These are phyloP conservation scores for Pholiota molesta DNA, from an alignment of 768 basidiomycete species.

Conservation along the genomic window DNA sequence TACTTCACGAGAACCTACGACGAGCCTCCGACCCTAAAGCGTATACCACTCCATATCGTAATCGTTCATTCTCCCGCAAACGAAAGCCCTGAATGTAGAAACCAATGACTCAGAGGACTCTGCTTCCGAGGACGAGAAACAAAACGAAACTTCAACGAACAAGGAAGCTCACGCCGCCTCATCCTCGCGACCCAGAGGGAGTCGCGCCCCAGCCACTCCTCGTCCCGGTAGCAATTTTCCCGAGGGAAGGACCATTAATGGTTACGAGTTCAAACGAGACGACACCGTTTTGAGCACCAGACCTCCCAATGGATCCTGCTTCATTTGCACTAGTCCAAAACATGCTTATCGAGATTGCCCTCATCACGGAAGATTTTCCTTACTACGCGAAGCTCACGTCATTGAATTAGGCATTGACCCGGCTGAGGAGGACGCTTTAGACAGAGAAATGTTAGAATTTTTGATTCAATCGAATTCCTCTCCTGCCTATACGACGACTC, in stretches of 20 bases:
- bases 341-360: conserved; percentile 25
- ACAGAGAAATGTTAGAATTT: conserved; percentile 6
- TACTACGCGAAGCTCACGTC: conserved; percentile 8
- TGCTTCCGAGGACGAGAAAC: no score
- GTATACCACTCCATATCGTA: no score
- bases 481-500: not conserved
- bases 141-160: no score
- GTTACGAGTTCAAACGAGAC: conserved; percentile 1
- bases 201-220: no score
- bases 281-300: not conserved
- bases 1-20: no score
- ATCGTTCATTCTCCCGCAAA: no score
- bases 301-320: conserved; percentile 16
- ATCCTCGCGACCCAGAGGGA: no score
- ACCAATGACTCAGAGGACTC: no score
- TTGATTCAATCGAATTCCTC: not conserved
- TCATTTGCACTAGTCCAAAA: conserved; percentile 23
- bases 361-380: conserved; percentile 19
- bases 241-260: not conserved
- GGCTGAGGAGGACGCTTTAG: not conserved
- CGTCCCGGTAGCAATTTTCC: conserved; percentile 5
- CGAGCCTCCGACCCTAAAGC: no score
- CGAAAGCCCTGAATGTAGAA: no score
- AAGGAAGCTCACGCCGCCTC: no score
- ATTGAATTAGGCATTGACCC: conserved; percentile 1